phyloP scores from a whole-genome alignment of 2,329 filamentous ascomycete species.

The Botrytis byssoidea region DNA sequence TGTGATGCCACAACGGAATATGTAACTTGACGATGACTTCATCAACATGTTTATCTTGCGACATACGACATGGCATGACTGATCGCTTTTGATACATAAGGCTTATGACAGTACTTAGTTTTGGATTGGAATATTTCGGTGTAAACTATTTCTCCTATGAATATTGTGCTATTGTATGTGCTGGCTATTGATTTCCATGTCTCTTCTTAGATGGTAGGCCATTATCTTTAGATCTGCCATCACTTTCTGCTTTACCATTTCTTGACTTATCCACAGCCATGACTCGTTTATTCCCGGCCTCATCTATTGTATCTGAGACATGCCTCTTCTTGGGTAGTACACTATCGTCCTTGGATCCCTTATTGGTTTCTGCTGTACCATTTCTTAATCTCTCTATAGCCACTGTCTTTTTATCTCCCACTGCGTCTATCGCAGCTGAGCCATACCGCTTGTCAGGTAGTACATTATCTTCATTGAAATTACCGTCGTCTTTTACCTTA shows the following conservation, averaged over 20 bases:
- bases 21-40: no score
- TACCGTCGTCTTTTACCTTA: neutral
- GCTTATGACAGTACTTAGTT: neutral
- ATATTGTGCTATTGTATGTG: neutral
- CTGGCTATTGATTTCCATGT: neutral
- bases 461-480: neutral
- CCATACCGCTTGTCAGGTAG: neutral
- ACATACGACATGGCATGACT: neutral
- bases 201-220: neutral
- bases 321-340: neutral
- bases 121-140: neutral
- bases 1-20: no score
- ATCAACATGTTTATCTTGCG: neutral
- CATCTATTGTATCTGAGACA: neutral
- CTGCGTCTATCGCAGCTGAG: neutral
- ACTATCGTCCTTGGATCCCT: neutral
- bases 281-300: neutral
- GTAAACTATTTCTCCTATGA: neutral
- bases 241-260: neutral
- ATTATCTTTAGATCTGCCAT: neutral
- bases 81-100: neutral
- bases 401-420: neutral
- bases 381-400: neutral
- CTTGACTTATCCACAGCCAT: neutral
- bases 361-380: no score